Base-by-base conservation (phyloP, 305 asterid genomes). In the Fraxinus xanthoxyloides region DNA sequence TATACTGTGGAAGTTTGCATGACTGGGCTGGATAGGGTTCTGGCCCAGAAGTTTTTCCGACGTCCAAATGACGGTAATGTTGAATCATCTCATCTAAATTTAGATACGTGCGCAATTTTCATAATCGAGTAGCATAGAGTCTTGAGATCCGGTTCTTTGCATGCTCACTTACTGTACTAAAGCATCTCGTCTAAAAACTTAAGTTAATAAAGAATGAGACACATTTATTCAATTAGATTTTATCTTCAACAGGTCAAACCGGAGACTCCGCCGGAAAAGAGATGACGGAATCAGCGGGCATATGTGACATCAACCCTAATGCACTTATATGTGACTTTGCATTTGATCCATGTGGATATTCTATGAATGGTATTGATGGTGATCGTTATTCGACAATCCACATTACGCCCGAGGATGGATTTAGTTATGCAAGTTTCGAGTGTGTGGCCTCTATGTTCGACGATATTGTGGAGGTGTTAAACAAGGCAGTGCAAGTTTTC, bases 391-490 rank as follows among this genome's bases (percentile, higher is more conserved):
- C 97, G 1, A 96, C 99, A 10, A 90, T 96, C 73, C 99, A 96
- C 82, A 98, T 96, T 15, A 96, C 99, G 6, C 99, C 99, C 6
- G 99, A 96, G 87, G 98, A 96, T 12, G 99, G 95, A 1, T 94
- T 92, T 72, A 96, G 99, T 77, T 96, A 96, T 78, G 99, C 99
- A 0, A 96, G 99, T 80, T 96, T 85, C 77, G 99, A 96, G 85
- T 90, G 95, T 32, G 90, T 92, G 7, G 94, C 90, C 0, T 92
- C 94, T 19, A 80, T 92, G 0, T 88, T 87, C 76, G 92, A 86
- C 17, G 90, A 83, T 31, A 84, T 95, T 3, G 28, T 40, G 7
- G 89, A 87, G 82, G 84, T 86, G 0, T n/a, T 95, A 79, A 86
- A 85, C 89, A 92, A 82, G 83, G 98, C 85, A 81, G 92, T 90